Evolutionary conservation across 768 basidiomycete genomes (phyloP).

Genomic region (Mycena crocata): DNA sequence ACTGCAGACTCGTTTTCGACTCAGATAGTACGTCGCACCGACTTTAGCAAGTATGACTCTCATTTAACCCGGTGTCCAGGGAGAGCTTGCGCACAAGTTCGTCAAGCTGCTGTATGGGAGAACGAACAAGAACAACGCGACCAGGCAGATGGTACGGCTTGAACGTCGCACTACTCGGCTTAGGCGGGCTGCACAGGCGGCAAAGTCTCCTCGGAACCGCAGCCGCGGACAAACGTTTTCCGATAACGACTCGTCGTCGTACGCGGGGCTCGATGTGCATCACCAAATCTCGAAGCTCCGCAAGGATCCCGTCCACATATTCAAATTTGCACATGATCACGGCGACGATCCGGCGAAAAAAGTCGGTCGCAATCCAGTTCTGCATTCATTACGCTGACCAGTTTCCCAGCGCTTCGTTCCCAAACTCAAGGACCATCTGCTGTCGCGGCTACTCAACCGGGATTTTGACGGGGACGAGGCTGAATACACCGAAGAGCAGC

Average conservation of each 20-base stretch:
- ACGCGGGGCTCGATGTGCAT: no score
- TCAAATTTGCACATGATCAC: conserved; percentile 12
- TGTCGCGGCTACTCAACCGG: conserved; percentile 40
- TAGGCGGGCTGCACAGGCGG: neutral
- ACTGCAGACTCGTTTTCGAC: conserved; percentile 41
- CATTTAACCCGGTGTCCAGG: no score
- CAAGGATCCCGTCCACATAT: no score
- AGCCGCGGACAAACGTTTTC: no score
- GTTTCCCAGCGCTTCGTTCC: conserved; percentile 41
- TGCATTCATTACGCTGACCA: neutral
- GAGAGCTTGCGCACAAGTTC: conserved; percentile 54
- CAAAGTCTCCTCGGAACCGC: neutral
- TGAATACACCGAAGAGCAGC: conserved; percentile 34
- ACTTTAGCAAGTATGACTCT: no score
- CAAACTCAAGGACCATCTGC: conserved; percentile 48
- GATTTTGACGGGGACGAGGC: conserved; percentile 46
- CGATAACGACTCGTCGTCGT: no score
- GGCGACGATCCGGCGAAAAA: conserved; percentile 34
- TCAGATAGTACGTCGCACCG: conserved; percentile 27
- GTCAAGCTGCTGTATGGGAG: conserved; percentile 51
- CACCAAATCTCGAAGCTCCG: no score
- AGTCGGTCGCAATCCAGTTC: conserved; percentile 24
- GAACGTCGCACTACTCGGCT: conserved; percentile 32
- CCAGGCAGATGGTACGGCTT: conserved; percentile 44
- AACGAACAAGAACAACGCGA: conserved; percentile 51